Evolutionary conservation across 441 rosid genomes (phyloP).

Genomic region (Adansonia madagascariensis): DNA sequence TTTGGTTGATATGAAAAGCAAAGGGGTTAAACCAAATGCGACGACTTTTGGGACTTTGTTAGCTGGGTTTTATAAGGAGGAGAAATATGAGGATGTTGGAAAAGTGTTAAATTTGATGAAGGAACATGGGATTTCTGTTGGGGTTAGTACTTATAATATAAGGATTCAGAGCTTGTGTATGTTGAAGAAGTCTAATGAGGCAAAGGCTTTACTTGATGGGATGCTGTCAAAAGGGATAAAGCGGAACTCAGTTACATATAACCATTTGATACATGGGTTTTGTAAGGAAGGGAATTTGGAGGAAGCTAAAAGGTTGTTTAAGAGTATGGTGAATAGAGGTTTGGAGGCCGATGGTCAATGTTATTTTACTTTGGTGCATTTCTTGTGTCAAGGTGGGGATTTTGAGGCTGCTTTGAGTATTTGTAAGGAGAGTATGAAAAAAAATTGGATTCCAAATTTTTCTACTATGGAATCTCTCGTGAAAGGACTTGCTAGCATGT

Average conservation of each 20-base stretch:
- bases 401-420: slow-evolving; percentile 59
- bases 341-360: slow-evolving; percentile 51
- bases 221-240: slow-evolving; percentile 52
- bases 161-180: slow-evolving; percentile 76
- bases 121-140: slow-evolving; percentile 44
- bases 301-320: slow-evolving; percentile 66
- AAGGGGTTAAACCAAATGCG: slow-evolving; percentile 51
- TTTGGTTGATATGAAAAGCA: slow-evolving; percentile 79
- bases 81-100: slow-evolving; percentile 67
- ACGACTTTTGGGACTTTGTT: slow-evolving; percentile 58
- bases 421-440: slow-evolving; percentile 66
- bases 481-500: slow-evolving; percentile 56
- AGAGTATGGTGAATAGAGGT: slow-evolving; percentile 56
- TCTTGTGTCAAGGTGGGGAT: slow-evolving; percentile 59
- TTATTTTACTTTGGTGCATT: slow-evolving; percentile 60
- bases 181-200: slow-evolving; percentile 55
- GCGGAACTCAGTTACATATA: slow-evolving; percentile 55
- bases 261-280: slow-evolving; percentile 76
- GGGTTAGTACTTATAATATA: slow-evolving; percentile 53
- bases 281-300: slow-evolving; percentile 61
- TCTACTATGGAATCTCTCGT: slow-evolving; percentile 69
- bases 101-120: slow-evolving; percentile 70
- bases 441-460: slow-evolving; percentile 71
- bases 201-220: slow-evolving; percentile 57
- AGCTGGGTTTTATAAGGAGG: slow-evolving; percentile 69